phyloP scores from a whole-genome alignment of 116 monocot species.

The Posidonia oceanica region DNA sequence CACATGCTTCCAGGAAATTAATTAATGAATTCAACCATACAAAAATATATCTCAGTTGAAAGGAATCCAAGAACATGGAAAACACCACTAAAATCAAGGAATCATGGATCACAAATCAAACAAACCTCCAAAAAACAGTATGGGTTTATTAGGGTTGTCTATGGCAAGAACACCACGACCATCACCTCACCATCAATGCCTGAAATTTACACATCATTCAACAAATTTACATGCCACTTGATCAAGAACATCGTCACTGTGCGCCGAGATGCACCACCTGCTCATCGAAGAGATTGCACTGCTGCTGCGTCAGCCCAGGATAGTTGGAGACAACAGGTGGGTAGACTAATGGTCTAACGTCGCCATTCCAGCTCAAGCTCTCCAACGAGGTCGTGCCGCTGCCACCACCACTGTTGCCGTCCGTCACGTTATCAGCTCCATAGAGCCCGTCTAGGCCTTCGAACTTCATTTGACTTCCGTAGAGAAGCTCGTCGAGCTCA shows the following conservation, averaged over 20 bases:
- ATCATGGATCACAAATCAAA: not conserved
- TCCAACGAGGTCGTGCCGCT: slow-evolving; percentile 4
- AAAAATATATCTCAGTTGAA: not conserved
- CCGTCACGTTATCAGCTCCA: slow-evolving; percentile 1
- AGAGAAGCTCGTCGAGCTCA: slow-evolving; percentile 14
- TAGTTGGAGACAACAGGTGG: slow-evolving; percentile 5
- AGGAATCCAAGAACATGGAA: not conserved
- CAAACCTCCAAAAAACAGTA: not conserved
- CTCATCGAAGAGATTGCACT: slow-evolving; percentile 8
- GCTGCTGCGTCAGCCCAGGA: slow-evolving; percentile 10
- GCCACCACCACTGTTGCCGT: not conserved
- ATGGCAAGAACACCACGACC: not conserved
- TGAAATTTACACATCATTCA: slow-evolving; percentile 9
- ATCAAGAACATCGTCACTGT: slow-evolving; percentile 1
- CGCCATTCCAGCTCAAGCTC: slow-evolving; percentile 21
- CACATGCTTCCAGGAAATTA: no score
- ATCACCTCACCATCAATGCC: not conserved
- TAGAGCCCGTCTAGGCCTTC: slow-evolving; percentile 1
- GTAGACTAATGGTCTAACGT: slow-evolving; percentile 10
- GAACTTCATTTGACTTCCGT: slow-evolving; percentile 3
- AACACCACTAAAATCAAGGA: not conserved
- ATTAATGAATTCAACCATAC: not conserved
- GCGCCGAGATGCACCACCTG: slow-evolving; percentile 6
- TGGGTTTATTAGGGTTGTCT: not conserved
- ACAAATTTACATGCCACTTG: slow-evolving; percentile 1